Percentiles rank a stretch among this genome's conserved stretches.
These are phyloP conservation scores for Heterococcus sp. DNA, from an alignment of 108 stramenopile genomes.

Conservation along the genomic window DNA sequence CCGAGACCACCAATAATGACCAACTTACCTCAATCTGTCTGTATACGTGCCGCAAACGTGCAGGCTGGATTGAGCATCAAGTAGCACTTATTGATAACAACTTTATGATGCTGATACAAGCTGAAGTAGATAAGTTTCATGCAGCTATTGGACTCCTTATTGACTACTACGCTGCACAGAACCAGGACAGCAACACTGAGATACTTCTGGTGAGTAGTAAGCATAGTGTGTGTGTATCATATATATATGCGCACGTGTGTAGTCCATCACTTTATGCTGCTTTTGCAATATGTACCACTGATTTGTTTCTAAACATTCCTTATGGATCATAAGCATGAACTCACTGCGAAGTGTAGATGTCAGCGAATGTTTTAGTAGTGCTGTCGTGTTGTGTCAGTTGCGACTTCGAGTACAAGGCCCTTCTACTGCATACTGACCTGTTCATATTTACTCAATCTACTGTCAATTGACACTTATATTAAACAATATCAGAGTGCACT, in stretches of 20 bases:
- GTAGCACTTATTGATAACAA: conserved; percentile 12
- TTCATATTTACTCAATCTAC: background rate
- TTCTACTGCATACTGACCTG: no score
- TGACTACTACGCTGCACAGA: conserved; percentile 8
- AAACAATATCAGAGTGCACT: background rate
- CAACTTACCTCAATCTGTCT: background rate
- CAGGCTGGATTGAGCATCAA: conserved; percentile 39
- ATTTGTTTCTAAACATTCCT: background rate
- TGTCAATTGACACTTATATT: background rate
- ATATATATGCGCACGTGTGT: background rate
- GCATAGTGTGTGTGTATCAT: no score
- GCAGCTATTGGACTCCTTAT: conserved; percentile 12
- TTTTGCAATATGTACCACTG: background rate
- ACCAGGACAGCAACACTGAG: conserved; percentile 9
- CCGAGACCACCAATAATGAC: background rate
- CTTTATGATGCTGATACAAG: conserved; percentile 42
- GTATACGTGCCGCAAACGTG: background rate
- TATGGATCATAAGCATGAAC: background rate
- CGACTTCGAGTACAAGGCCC: no score
- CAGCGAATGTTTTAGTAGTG: no score
- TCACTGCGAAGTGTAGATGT: no score
- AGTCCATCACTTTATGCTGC: background rate
- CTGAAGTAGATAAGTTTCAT: conserved; percentile 37
- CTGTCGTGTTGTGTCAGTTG: no score
- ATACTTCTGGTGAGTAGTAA: conserved; percentile 24